phyloP scores from a whole-genome alignment of 148 eudicot genomes.

The Drosera capensis region DNA sequence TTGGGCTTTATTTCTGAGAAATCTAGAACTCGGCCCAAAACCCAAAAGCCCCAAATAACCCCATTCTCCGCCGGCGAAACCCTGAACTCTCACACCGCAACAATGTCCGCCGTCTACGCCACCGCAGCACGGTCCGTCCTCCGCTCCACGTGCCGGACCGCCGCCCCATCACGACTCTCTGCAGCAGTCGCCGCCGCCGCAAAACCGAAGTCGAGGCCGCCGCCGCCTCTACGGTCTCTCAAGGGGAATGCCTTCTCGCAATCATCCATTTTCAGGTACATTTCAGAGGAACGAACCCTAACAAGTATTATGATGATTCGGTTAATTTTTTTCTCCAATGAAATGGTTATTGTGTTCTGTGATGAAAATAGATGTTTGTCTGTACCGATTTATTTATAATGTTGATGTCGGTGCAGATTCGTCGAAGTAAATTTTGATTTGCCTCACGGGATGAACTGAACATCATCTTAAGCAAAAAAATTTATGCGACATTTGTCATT shows the following conservation, averaged over 20 bases:
- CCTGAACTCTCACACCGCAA: neutral
- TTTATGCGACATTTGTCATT: no score
- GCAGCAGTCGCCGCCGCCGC: constrained; percentile 22
- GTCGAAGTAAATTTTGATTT: no score
- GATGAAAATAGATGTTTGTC: no score
- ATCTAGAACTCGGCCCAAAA: no score
- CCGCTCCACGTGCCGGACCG: constrained; percentile 36
- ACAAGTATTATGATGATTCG: neutral
- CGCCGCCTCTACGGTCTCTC: constrained; percentile 28
- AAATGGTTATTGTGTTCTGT: no score
- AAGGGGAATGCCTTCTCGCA: constrained; percentile 33
- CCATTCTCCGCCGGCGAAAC: neutral
- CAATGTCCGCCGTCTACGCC: constrained; percentile 18
- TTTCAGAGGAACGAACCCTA: neutral
- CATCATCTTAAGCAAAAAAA: no score
- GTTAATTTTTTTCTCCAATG: neutral
- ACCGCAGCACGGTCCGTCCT: constrained; percentile 41
- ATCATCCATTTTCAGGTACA: constrained; percentile 55
- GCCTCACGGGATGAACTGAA: no score
- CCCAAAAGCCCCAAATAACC: no score
- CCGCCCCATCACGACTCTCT: no score
- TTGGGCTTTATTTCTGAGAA: no score
- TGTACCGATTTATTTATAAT: no score
- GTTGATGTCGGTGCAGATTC: no score
- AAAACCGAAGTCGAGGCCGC: constrained; percentile 26